Conservation (phyloP, 306 rosid species). For the Cucurbita moschata region DNA sequence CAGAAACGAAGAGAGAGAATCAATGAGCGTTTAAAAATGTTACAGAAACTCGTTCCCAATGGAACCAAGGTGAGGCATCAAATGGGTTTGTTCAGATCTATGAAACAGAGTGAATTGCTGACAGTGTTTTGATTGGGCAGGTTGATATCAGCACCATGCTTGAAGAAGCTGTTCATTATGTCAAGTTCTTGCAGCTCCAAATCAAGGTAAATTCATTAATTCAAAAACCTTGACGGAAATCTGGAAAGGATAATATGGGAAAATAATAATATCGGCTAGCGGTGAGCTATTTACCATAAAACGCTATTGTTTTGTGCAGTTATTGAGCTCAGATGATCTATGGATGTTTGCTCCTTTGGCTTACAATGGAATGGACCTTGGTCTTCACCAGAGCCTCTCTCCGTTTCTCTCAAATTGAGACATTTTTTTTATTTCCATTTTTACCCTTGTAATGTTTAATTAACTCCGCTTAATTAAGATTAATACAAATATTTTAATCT, state of each 20-base stretch:
- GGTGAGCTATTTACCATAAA: neutral
- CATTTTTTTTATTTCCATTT: neutral
- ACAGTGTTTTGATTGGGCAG: conserved; percentile 11
- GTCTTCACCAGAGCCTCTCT: conserved; percentile 34
- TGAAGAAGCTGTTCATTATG: conserved; percentile 87
- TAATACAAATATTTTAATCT: conserved; percentile 6
- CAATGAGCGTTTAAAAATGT: conserved; percentile 55
- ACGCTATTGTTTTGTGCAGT: conserved; percentile 25
- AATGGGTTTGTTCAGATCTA: too few relatives aligned
- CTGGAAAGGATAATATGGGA: too few relatives aligned
- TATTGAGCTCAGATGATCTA: conserved; percentile 73
- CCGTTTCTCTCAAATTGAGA: conserved; percentile 25
- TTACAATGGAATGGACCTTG: conserved; percentile 79
- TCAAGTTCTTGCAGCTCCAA: conserved; percentile 80
- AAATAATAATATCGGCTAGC: too few relatives aligned
- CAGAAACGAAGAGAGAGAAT: conserved; percentile 95
- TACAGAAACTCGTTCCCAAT: conserved; percentile 76
- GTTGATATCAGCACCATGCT: conserved; percentile 98
- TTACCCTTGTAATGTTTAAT: conserved; percentile 7
- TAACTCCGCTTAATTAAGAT: conserved; percentile 3
- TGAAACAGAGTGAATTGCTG: too few relatives aligned
- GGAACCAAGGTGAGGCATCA: conserved; percentile 55
- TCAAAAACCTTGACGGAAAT: too few relatives aligned
- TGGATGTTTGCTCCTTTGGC: conserved; percentile 98
- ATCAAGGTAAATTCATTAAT: conserved; percentile 28